Percentiles rank a stretch among this genome's conserved stretches.
These are phyloP conservation scores for Ambrosia artemisiifolia DNA, from an alignment of 129 eudicot genomes.

Conservation along the genomic window DNA sequence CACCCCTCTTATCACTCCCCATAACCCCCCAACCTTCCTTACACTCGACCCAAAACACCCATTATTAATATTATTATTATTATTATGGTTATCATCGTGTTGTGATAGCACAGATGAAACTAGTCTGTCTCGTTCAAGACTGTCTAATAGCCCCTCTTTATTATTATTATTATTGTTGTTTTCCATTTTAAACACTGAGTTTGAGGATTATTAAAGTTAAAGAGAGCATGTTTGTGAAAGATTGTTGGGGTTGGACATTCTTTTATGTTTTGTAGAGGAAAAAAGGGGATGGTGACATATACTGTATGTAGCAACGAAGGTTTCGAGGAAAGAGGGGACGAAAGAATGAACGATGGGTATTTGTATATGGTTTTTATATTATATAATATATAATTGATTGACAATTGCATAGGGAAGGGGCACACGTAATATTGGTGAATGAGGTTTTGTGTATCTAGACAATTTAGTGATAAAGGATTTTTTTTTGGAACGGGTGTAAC, in stretches of 20 bases:
- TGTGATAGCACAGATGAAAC: conserved; percentile 10
- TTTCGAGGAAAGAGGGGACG: conserved; percentile 14
- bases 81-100: background rate
- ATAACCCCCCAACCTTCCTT: conserved; percentile 19
- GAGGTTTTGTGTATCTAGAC: background rate
- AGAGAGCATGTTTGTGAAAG: background rate
- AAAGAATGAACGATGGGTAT: background rate
- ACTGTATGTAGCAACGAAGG: background rate
- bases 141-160: conserved; percentile 21
- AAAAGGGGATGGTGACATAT: background rate
- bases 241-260: background rate
- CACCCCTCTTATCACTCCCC: conserved; percentile 25
- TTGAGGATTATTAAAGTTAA: background rate
- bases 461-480: too few species aligned
- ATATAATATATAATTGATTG: background rate
- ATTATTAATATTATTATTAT: background rate
- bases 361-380: too few species aligned
- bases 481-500: too few species aligned
- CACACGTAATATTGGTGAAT: background rate
- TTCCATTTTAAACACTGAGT: background rate
- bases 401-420: background rate
- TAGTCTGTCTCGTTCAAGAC: conserved; percentile 33
- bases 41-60: conserved; percentile 12
- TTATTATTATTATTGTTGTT: background rate
- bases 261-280: background rate